Evolutionary conservation across 441 rosid genomes (phyloP), one percentile per base, ranked within the genome.

Genomic region (Melastoma candidum): DNA sequence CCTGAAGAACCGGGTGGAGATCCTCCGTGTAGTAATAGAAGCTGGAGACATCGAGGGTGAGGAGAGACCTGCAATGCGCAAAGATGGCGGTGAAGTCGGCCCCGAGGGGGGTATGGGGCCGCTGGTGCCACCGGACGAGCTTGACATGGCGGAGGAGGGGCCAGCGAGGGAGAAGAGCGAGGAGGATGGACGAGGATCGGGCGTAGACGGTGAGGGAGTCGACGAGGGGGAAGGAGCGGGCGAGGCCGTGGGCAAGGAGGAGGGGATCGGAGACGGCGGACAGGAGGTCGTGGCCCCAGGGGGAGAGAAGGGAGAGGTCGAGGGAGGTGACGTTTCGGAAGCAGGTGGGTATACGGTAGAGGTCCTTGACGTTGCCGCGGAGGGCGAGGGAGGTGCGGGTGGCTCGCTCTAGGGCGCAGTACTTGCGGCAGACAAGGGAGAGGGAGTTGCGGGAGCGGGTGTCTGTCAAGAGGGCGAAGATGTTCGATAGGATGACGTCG

Each of bases 1-100:
- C 68, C 46, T 64, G 83, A n/a, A 92, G 79, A 44, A 73, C 94
- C 12, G 88, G 89, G 29, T 93, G 89, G 4, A 92, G 68, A 51
- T 92, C 98, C 53, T 92, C 98, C 1, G 94, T 79, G 95, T 95
- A 92, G 78, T 79, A 81, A 58, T 85, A 88, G 58, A 92, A 88
- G 26, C 46, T 65, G 4, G 98, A 92, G 49, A 92, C 80, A 65
- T 92, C 96, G 0, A 92, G 61, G 9, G 70, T 71, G 8, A 58
- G 63, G 1, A 92, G 74, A 4, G 46, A 60, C 12, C 24, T 57
- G 56, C 89, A 80, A 61, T 74, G 75, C 53, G 73, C 70, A 51
- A 92, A 76, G 12, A 88, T 45, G 1, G 75, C 72, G 0, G 9
- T 26, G 11, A 92, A 76, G 49, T 88, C 95, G 12, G 80, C 82